These are phyloP conservation scores for Chamaenerion angustifolium DNA, from an alignment of 345 rosid genomes.

Conservation along the genomic window DNA sequence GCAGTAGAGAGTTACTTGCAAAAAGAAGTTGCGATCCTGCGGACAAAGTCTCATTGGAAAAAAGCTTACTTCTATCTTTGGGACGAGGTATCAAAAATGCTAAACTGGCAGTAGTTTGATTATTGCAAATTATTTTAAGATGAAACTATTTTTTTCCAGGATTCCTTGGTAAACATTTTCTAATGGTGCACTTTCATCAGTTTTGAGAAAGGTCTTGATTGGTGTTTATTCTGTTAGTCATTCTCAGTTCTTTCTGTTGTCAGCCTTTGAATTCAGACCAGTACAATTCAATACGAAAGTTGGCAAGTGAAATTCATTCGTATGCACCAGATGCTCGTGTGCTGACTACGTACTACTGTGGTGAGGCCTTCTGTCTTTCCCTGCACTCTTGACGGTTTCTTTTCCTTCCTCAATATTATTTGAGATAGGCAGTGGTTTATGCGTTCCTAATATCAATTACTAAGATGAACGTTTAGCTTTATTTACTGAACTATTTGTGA, in stretches of 20 bases:
- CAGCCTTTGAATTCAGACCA: conserved; percentile 96
- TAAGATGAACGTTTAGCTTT: no score
- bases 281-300: conserved; percentile 53
- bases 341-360: conserved; percentile 85
- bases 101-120: neutral
- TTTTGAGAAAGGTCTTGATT: no score
- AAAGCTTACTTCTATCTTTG: conserved; percentile 92
- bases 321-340: conserved; percentile 96
- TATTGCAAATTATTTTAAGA: no score
- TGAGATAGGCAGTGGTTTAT: no score
- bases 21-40: conserved; percentile 79
- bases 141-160: no score
- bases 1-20: conserved; percentile 58
- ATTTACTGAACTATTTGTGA: no score
- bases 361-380: conserved; percentile 21
- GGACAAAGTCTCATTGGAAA: conserved; percentile 85
- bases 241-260: conserved; percentile 6
- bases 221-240: no score
- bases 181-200: no score
- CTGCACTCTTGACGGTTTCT: neutral
- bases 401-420: no score
- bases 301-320: conserved; percentile 79
- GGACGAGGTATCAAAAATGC: conserved; percentile 60
- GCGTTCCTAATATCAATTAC: no score
- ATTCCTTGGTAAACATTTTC: no score